Evolutionary conservation across 2,329 filamentous ascomycete species (phyloP).

Genomic region (Clathrospora elynae): DNA sequence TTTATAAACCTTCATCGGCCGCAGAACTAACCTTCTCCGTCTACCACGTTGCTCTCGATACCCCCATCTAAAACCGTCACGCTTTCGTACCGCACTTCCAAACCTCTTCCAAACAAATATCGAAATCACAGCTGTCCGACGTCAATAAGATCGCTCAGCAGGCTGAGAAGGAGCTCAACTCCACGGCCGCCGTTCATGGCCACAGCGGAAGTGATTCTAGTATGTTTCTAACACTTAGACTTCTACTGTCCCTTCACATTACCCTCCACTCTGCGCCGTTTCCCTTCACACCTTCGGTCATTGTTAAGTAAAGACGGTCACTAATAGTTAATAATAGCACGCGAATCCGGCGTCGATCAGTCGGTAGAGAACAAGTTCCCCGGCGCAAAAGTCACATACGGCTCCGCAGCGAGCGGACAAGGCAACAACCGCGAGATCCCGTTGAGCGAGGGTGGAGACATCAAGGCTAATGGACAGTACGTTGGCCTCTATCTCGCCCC

Average conservation of each 20-base stretch:
- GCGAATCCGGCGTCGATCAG: conserved; percentile 55
- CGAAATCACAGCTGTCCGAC: conserved; percentile 25
- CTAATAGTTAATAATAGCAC: conserved; percentile 35
- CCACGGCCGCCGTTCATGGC: conserved; percentile 48
- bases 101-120: neutral
- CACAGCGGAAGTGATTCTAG: conserved; percentile 46
- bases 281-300: too few species aligned
- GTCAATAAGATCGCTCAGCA: conserved; percentile 53
- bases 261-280: neutral
- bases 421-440: conserved; percentile 57
- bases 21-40: conserved; percentile 2
- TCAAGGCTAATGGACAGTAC: conserved; percentile 50
- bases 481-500: conserved; percentile 13
- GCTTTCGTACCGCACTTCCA: conserved; percentile 1
- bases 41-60: too few species aligned
- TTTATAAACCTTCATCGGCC: too few species aligned
- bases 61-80: neutral
- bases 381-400: conserved; percentile 51
- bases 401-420: conserved; percentile 51
- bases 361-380: conserved; percentile 51
- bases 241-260: neutral
- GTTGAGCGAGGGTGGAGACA: conserved; percentile 52
- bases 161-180: conserved; percentile 57
- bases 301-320: too few species aligned
- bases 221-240: conserved; percentile 28